These are phyloP conservation scores for Penicillium dipodomyicola DNA, from an alignment of 495 filamentous ascomycete species.

Conservation along the genomic window DNA sequence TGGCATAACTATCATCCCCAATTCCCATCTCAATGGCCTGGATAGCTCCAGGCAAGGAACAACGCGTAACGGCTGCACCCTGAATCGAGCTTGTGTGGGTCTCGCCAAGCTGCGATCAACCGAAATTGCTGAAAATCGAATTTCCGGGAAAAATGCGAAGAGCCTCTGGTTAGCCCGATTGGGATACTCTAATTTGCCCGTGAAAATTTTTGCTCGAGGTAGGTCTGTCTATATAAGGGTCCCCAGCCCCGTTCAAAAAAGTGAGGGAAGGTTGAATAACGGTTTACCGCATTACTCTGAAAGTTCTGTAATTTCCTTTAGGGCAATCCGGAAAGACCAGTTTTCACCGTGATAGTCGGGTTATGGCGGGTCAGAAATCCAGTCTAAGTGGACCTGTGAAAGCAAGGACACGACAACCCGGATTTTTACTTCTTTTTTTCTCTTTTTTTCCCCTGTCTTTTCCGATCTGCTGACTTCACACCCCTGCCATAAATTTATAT, in stretches of 20 bases:
- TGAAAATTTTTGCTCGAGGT: background rate
- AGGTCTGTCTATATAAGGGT: slow-evolving; percentile 6
- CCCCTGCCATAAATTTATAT: slow-evolving; percentile 3
- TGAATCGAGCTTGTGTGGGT: slow-evolving; percentile 33
- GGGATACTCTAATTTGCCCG: background rate
- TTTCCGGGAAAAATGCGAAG: slow-evolving; percentile 21
- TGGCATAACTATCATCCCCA: background rate
- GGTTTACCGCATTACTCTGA: background rate
- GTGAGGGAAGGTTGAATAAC: background rate
- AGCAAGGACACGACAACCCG: slow-evolving; percentile 16
- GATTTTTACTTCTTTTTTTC: slow-evolving; percentile 24
- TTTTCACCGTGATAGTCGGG: slow-evolving; percentile 22
- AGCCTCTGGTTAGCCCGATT: slow-evolving; percentile 21
- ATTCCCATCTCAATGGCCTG: background rate
- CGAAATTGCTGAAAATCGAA: slow-evolving; percentile 21
- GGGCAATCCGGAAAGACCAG: slow-evolving; percentile 20
- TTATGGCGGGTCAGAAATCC: slow-evolving; percentile 29
- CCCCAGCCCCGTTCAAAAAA: slow-evolving; percentile 2
- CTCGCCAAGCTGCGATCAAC: slow-evolving; percentile 31
- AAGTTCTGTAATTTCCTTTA: slow-evolving; percentile 14
- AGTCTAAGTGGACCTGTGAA: slow-evolving; percentile 25
- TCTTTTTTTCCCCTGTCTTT: slow-evolving; percentile 12
- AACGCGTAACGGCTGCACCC: slow-evolving; percentile 19
- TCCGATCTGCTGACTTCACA: background rate
- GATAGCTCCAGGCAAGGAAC: background rate